A percentile compares a stretch with the other conserved stretches of the same genome.
Evolutionary conservation across 306 rosid genomes (phyloP).

Genomic region (Cicer judaicum): DNA sequence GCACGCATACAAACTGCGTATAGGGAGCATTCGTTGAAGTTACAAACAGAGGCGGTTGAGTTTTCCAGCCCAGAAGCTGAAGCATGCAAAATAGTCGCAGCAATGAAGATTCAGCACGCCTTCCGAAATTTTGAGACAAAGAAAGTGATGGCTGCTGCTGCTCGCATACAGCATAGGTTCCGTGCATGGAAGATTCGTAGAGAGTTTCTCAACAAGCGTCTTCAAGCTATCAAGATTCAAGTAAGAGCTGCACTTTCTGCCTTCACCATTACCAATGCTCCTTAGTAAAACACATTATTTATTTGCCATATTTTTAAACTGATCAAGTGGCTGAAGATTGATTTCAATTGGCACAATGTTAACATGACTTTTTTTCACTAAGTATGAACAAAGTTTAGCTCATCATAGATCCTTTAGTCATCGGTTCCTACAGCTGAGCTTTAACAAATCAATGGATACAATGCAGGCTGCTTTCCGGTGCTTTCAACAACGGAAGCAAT

Average conservation of each 20-base stretch:
- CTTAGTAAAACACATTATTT: slow-evolving; percentile 7
- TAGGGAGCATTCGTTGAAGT: slow-evolving; percentile 76
- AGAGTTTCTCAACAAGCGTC: slow-evolving; percentile 80
- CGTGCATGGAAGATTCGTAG: slow-evolving; percentile 87
- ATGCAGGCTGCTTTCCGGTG: slow-evolving; percentile 89
- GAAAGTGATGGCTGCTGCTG: slow-evolving; percentile 77
- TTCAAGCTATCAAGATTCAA: slow-evolving; percentile 84
- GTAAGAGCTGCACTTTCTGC: slow-evolving; percentile 56
- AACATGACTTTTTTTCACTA: slow-evolving; percentile 17
- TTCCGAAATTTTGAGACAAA: slow-evolving; percentile 68
- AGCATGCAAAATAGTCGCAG: slow-evolving; percentile 84
- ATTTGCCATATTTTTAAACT: slow-evolving; percentile 19
- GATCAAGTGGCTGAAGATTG: background rate
- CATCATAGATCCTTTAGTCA: background rate
- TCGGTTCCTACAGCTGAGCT: background rate
- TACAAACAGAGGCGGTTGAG: slow-evolving; percentile 57
- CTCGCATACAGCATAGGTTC: slow-evolving; percentile 78
- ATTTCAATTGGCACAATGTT: slow-evolving; percentile 7
- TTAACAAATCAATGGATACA: slow-evolving; percentile 19
- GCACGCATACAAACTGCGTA: slow-evolving; percentile 87
- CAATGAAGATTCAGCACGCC: slow-evolving; percentile 97
- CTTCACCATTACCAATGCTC: slow-evolving; percentile 5
- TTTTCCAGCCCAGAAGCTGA: slow-evolving; percentile 68
- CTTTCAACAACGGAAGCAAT: slow-evolving; percentile 77
- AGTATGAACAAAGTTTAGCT: slow-evolving; percentile 9